Base-by-base conservation (phyloP, 2,329 filamentous ascomycete species). In the Periglandula ipomoeae region DNA sequence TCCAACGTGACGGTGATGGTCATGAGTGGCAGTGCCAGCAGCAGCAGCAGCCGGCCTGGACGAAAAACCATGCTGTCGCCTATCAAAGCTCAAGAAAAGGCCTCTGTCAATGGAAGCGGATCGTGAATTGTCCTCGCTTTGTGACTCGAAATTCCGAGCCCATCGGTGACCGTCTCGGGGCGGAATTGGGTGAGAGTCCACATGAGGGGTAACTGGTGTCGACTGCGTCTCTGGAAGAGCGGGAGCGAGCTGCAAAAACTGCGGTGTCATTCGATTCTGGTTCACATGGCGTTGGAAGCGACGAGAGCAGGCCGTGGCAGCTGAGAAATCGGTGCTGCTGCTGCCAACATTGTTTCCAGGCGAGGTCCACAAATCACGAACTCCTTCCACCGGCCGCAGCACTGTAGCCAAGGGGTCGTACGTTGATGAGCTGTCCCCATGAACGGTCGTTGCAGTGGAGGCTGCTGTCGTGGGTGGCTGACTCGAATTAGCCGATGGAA, bases 81-180 rank as follows among this genome's bases (percentile, higher is more conserved):
- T 81, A 59, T 87, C 82, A 9, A 72, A 68, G 46, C 71, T 79
- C 20, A 71, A 70, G 46, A 84, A 82, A 3, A 78, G 55, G 54
- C 75, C 73, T 38, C 81, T 73, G 51, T 89, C 84, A 6, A 81
- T 79, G 0, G 84, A 87, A 27, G 73, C 75, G 5, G 79, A 76
- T 32, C 83, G 73, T 2, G 72, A 70, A 20, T 67, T 64, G 32
- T 76, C 73, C 37, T 78, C 75, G n/a, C 56, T 51, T 38, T 58
- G 40, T 37, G 60, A 46, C 50, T 67, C 58, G 24, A 68, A 58
- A 26, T 73, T 70, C 2, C 70, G 69, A 7, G 67, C 62, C 50
- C 67, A 71, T 20, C 70, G 65, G 20, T 68, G 56, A 6, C 71
- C 65, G 6, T 69, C 75, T 46, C 78, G 69, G 15, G 23, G 19